Evolutionary conservation across 2,329 filamentous ascomycete species (phyloP).

Genomic region (Fusarium coffeatum): DNA sequence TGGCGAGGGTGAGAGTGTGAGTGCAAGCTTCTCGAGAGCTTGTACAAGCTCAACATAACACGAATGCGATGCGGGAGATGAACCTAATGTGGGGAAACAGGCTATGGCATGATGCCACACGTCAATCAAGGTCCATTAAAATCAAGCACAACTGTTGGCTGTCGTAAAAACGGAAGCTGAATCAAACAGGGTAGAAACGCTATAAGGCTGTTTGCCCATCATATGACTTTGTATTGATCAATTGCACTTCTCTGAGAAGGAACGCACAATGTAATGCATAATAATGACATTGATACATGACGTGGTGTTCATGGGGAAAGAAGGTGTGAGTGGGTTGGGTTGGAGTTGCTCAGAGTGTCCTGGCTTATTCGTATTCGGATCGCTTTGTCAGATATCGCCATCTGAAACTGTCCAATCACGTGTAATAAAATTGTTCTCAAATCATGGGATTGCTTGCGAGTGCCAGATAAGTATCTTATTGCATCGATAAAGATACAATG

Average conservation of each 20-base stretch:
- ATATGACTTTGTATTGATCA: background rate
- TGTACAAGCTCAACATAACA: slow-evolving; percentile 37
- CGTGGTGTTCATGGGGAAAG: slow-evolving; percentile 16
- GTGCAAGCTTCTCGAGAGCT: slow-evolving; percentile 21
- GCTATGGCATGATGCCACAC: slow-evolving; percentile 43
- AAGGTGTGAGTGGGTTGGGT: slow-evolving; percentile 16
- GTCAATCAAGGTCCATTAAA: slow-evolving; percentile 27
- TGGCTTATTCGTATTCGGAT: slow-evolving; percentile 44
- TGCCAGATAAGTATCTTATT: background rate
- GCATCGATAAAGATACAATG: background rate
- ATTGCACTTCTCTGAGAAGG: background rate
- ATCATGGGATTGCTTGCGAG: background rate
- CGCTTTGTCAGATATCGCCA: background rate
- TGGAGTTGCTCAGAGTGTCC: background rate
- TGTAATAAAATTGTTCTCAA: slow-evolving; percentile 1
- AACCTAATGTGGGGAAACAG: slow-evolving; percentile 38
- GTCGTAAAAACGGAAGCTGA: background rate
- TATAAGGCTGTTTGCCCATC: slow-evolving; percentile 5
- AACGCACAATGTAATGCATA: slow-evolving; percentile 13
- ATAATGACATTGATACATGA: slow-evolving; percentile 15
- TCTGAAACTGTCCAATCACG: background rate
- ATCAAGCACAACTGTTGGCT: slow-evolving; percentile 6
- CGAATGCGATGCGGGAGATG: slow-evolving; percentile 35
- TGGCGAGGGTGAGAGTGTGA: slow-evolving; percentile 21
- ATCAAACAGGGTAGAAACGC: background rate